Conservation (phyloP, 2,329 filamentous ascomycete genomes). For the Pseudogymnoascus sp. region DNA sequence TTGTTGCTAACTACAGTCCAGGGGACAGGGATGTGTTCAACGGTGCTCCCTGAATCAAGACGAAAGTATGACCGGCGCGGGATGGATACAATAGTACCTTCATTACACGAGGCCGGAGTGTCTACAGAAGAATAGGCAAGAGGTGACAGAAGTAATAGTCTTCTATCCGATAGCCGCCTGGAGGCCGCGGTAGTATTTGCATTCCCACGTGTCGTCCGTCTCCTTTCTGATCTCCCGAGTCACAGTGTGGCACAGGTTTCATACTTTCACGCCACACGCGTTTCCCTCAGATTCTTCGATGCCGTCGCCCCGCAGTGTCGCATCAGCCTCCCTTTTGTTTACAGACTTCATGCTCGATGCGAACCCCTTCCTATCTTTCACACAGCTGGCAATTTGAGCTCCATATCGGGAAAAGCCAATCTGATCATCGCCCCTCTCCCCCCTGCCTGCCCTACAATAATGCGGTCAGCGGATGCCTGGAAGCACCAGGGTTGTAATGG, state of each 20-base stretch:
- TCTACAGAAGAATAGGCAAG: neutral
- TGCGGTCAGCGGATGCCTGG: slow-evolving; percentile 1
- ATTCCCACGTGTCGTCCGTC: neutral
- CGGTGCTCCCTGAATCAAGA: neutral
- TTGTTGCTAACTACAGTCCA: neutral
- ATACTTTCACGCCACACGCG: slow-evolving; percentile 1
- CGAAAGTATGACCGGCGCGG: neutral
- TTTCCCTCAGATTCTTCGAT: neutral
- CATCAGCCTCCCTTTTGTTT: slow-evolving; percentile 7
- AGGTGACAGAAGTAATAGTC: neutral
- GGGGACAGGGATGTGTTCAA: neutral
- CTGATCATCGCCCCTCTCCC: slow-evolving; percentile 6
- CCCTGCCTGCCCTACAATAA: slow-evolving; percentile 4
- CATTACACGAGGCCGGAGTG: neutral
- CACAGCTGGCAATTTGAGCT: neutral
- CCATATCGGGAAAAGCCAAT: slow-evolving; percentile 8
- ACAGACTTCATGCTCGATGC: neutral
- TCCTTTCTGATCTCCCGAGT: neutral
- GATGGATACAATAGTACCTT: neutral
- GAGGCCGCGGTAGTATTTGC: slow-evolving; percentile 2
- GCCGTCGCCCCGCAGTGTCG: neutral
- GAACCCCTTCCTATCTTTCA: slow-evolving; percentile 3
- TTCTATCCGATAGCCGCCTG: slow-evolving; percentile 6
- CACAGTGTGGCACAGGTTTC: slow-evolving; percentile 4
- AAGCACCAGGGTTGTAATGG: neutral